A percentile compares a stretch with the other conserved stretches of the same genome.
Evolutionary conservation across 306 rosid genomes (phyloP).

Genomic region (Lathyrus sativus): DNA sequence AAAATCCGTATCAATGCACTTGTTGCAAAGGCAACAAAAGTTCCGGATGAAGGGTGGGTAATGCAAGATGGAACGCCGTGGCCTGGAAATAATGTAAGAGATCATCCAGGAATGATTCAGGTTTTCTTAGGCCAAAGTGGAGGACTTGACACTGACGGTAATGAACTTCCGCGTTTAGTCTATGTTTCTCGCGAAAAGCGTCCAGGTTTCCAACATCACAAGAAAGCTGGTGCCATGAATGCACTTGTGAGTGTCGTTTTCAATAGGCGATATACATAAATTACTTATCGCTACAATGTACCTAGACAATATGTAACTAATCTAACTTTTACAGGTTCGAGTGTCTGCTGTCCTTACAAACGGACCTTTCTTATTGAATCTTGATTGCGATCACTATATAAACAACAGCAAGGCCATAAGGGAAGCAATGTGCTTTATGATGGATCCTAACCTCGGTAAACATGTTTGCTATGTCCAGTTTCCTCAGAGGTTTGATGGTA

Average conservation of each 20-base stretch:
- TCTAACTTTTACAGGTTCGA: constrained; percentile 65
- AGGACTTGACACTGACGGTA: constrained; percentile 90
- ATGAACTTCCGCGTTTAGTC: constrained; percentile 88
- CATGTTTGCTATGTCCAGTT: constrained; percentile 93
- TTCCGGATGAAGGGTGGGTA: constrained; percentile 97
- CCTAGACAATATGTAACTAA: background rate
- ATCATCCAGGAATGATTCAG: constrained; percentile 99
- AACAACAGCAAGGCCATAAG: constrained; percentile 97
- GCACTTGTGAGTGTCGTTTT: constrained; percentile 72
- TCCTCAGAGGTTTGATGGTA: constrained; percentile 98
- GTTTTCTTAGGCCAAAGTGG: constrained; percentile 99
- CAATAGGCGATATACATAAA: background rate
- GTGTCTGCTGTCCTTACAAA: constrained; percentile 96
- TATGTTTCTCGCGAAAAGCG: constrained; percentile 99
- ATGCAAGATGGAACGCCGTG: constrained; percentile 99
- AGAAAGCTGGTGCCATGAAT: constrained; percentile 99
- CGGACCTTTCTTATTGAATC: constrained; percentile 96
- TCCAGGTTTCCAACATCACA: constrained; percentile 99
- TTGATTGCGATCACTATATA: constrained; percentile 98
- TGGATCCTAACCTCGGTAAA: constrained; percentile 98
- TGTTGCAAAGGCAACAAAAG: constrained; percentile 80
- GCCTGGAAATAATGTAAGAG: constrained; percentile 99
- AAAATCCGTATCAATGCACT: constrained; percentile 83
- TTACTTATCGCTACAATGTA: background rate
- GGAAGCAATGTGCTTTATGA: constrained; percentile 97